These are phyloP conservation scores for Trichothecium roseum DNA, from an alignment of 2,329 filamentous ascomycete species.

Conservation along the genomic window DNA sequence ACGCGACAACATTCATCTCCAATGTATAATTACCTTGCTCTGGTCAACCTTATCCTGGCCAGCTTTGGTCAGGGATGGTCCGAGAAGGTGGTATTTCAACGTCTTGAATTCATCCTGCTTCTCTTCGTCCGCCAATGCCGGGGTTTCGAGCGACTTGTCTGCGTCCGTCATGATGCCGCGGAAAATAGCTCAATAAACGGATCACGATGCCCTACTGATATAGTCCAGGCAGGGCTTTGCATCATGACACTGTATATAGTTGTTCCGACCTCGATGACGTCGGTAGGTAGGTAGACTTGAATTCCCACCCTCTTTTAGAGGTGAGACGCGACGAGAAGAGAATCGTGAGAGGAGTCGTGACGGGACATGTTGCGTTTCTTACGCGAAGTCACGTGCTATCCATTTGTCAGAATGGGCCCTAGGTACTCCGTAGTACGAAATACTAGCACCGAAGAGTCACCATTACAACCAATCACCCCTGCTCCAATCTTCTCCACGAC, in stretches of 20 bases:
- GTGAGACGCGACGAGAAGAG: no score
- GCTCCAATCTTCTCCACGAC: no score
- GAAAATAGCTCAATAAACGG: no score
- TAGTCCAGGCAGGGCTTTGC: background rate
- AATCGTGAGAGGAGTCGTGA: background rate
- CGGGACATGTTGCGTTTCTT: background rate
- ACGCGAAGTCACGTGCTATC: slow-evolving; percentile 6
- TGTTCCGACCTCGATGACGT: no score
- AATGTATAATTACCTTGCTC: slow-evolving; percentile 46
- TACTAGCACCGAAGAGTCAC: no score
- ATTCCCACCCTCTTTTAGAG: background rate
- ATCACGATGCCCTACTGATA: no score
- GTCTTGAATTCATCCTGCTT: slow-evolving; percentile 36
- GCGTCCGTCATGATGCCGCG: background rate
- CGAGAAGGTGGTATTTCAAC: slow-evolving; percentile 81
- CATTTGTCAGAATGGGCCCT: background rate
- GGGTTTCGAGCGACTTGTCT: background rate
- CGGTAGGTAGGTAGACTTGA: no score
- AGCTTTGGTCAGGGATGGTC: slow-evolving; percentile 85
- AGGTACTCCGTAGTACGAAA: background rate
- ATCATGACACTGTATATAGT: background rate
- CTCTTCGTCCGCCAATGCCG: background rate
- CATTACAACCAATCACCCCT: no score
- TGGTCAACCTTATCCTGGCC: slow-evolving; percentile 93
- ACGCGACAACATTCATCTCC: slow-evolving; percentile 5